These are phyloP conservation scores for Taiwanofungus camphoratus DNA, from an alignment of 1,284 basidiomycete genomes.

Conservation along the genomic window DNA sequence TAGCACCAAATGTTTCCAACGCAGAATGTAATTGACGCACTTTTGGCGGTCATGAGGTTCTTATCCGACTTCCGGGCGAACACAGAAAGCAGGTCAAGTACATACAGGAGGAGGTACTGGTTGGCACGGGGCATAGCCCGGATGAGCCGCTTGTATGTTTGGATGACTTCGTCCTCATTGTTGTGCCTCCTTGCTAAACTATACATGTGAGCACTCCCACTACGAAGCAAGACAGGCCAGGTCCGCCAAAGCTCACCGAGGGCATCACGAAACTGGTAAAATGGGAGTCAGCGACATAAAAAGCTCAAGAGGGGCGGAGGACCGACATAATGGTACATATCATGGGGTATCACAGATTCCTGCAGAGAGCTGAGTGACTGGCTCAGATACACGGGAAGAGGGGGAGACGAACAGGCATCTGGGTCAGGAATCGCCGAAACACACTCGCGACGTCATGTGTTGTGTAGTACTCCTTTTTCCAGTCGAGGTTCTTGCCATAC, in stretches of 20 bases:
- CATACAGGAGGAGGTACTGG: slow-evolving; percentile 93
- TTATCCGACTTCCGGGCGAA: slow-evolving; percentile 88
- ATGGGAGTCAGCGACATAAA: slow-evolving; percentile 13
- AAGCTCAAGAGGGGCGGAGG: background rate
- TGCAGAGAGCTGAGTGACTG: slow-evolving; percentile 25
- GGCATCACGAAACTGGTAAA: slow-evolving; percentile 72
- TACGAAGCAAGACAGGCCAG: background rate
- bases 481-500: slow-evolving; percentile 93
- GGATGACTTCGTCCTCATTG: slow-evolving; percentile 64
- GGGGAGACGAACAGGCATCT: slow-evolving; percentile 77
- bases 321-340: slow-evolving; percentile 83
- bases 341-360: slow-evolving; percentile 88
- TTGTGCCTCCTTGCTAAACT: slow-evolving; percentile 54
- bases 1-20: background rate
- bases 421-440: slow-evolving; percentile 91
- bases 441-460: slow-evolving; percentile 97
- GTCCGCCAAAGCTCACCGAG: slow-evolving; percentile 53
- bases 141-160: slow-evolving; percentile 82
- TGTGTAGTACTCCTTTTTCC: slow-evolving; percentile 81
- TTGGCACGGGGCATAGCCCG: slow-evolving; percentile 81
- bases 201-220: slow-evolving; percentile 1
- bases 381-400: slow-evolving; percentile 6
- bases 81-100: slow-evolving; percentile 92
- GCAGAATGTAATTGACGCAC: slow-evolving; percentile 40
- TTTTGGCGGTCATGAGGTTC: slow-evolving; percentile 94